phyloP scores from a whole-genome alignment of 805 yeast species.

The Saturnispora dispora region DNA sequence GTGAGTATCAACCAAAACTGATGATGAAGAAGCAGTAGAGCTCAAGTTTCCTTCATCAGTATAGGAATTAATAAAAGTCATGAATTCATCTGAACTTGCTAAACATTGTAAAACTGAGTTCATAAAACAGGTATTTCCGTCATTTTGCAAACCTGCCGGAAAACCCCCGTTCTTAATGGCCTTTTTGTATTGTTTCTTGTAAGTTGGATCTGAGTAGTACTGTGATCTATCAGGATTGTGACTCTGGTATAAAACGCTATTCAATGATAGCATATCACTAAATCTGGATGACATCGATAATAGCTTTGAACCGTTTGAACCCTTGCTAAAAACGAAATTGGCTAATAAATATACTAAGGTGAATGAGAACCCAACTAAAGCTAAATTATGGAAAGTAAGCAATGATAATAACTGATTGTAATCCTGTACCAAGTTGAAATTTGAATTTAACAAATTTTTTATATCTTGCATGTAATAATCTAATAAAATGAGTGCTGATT shows the following conservation, averaged over 20 bases:
- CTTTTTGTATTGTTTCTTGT: conserved; percentile 15
- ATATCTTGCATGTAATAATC: background rate
- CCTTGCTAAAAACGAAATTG: background rate
- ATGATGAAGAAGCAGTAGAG: background rate
- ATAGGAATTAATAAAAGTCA: conserved; percentile 43
- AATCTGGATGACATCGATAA: conserved; percentile 9
- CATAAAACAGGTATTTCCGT: conserved; percentile 93
- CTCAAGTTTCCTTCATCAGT: background rate
- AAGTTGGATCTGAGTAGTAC: conserved; percentile 6
- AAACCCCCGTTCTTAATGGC: conserved; percentile 59
- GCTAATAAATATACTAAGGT: conserved; percentile 3
- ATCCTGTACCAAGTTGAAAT: background rate
- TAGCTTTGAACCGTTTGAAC: background rate
- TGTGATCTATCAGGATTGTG: conserved; percentile 8
- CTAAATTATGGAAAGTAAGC: background rate
- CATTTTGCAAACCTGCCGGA: conserved; percentile 80
- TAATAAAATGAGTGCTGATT: background rate
- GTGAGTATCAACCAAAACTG: background rate
- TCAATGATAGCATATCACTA: conserved; percentile 11
- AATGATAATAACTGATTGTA: background rate
- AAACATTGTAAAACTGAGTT: conserved; percentile 79
- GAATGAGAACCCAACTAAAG: background rate
- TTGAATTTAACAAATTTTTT: background rate
- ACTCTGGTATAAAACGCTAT: conserved; percentile 6
- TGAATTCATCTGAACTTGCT: conserved; percentile 60